A percentile compares a stretch with the other conserved stretches of the same genome.
These are phyloP conservation scores for Ceratocystis cacaofunesta DNA, from an alignment of 2,329 filamentous ascomycete genomes.

Conservation along the genomic window DNA sequence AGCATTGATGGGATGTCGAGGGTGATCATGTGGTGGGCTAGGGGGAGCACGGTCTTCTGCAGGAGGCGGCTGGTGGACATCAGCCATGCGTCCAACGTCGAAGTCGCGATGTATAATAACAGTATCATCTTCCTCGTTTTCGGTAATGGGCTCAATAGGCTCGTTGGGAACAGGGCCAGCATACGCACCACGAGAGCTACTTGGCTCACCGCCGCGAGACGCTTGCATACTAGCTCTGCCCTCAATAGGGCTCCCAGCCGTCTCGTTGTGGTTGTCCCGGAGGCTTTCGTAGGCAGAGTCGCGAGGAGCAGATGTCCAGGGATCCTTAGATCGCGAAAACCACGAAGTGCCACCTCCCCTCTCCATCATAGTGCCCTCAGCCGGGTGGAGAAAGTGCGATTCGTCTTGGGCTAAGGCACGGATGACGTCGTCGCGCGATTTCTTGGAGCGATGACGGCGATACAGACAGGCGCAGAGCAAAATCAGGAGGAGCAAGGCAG, in stretches of 20 bases:
- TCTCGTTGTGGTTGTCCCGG: slow-evolving; percentile 24
- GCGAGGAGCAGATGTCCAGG: slow-evolving; percentile 17
- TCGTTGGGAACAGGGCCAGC: slow-evolving; percentile 18
- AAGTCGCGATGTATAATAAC: slow-evolving; percentile 16
- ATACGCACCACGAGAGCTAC: slow-evolving; percentile 17
- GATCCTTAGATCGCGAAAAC: slow-evolving; percentile 19
- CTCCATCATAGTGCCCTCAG: slow-evolving; percentile 29
- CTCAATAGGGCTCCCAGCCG: slow-evolving; percentile 23
- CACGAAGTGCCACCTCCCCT: slow-evolving; percentile 24
- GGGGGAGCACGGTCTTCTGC: slow-evolving; percentile 1
- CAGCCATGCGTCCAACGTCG: slow-evolving; percentile 12
- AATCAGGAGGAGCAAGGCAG: slow-evolving; percentile 33
- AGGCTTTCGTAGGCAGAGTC: slow-evolving; percentile 28
- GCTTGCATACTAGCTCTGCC: slow-evolving; percentile 20
- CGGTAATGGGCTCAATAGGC: slow-evolving; percentile 21
- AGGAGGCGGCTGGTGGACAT: slow-evolving; percentile 14
- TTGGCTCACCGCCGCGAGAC: slow-evolving; percentile 7
- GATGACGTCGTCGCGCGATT: slow-evolving; percentile 31
- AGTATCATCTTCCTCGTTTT: slow-evolving; percentile 36
- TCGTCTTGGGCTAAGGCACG: slow-evolving; percentile 36
- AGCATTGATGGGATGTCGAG: neutral
- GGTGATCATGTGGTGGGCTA: neutral
- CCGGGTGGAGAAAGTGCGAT: slow-evolving; percentile 28
- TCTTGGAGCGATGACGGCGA: slow-evolving; percentile 25
- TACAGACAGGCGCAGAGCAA: slow-evolving; percentile 37